phyloP scores from a whole-genome alignment of 208 protist species.

The Naegleria gruberi region DNA sequence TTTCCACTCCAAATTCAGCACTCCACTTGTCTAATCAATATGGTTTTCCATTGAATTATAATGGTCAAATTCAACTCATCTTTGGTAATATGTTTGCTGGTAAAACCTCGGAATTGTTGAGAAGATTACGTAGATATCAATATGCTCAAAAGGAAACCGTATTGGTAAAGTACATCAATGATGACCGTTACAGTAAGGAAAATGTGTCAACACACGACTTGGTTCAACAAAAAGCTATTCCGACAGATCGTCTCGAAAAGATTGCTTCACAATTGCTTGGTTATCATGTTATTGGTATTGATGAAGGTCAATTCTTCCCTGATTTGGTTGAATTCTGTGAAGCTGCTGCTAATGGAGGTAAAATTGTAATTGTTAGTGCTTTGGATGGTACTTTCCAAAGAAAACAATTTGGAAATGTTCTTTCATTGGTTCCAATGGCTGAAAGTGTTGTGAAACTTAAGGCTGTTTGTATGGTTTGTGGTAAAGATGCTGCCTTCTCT shows the following conservation, averaged over 20 bases:
- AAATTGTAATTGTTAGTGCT: conserved; percentile 81
- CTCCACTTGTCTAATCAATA: background rate
- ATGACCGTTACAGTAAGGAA: conserved; percentile 68
- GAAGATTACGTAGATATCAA: conserved; percentile 67
- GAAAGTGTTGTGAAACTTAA: conserved; percentile 79
- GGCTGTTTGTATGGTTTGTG: conserved; percentile 79
- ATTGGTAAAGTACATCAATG: conserved; percentile 79
- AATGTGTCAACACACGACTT: conserved; percentile 70
- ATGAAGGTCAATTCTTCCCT: conserved; percentile 83
- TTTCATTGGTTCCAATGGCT: conserved; percentile 66
- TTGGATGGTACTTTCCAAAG: conserved; percentile 83
- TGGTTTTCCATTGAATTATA: background rate
- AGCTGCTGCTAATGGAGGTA: conserved; percentile 65
- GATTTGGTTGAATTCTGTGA: conserved; percentile 78
- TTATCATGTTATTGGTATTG: conserved; percentile 79
- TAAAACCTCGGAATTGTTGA: conserved; percentile 87
- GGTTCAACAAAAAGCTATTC: conserved; percentile 51
- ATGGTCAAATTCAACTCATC: conserved; percentile 74
- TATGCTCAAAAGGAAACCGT: conserved; percentile 61
- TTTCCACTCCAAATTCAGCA: background rate
- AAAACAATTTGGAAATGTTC: conserved; percentile 69
- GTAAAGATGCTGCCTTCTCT: conserved; percentile 67
- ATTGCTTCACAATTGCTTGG: conserved; percentile 49
- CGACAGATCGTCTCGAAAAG: conserved; percentile 49
- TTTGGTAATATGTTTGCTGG: conserved; percentile 89